Evolutionary conservation across 352 stramenopile genomes (phyloP).

Genomic region (Phytophthora citrophthora): DNA sequence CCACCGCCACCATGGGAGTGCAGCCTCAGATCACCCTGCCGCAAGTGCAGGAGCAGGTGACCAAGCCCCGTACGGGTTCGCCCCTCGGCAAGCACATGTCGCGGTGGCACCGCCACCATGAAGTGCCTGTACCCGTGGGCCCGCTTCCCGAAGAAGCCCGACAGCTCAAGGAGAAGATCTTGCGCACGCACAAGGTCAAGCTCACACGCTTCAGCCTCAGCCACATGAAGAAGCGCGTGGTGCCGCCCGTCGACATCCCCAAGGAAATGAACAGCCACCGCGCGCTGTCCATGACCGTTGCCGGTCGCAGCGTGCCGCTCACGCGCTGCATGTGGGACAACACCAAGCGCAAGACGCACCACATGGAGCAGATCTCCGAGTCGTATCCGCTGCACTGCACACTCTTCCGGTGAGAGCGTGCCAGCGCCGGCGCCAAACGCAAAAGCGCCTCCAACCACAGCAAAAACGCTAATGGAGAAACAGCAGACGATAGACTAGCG

Average conservation of each 20-base stretch:
- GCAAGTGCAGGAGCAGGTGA: constrained; percentile 35
- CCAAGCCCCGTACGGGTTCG: constrained; percentile 30
- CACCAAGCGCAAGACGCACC: constrained; percentile 44
- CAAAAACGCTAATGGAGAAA: constrained; percentile 1
- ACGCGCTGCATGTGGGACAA: constrained; percentile 54
- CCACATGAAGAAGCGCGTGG: constrained; percentile 60
- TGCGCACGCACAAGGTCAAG: constrained; percentile 49
- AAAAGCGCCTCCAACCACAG: not conserved
- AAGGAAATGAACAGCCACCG: constrained; percentile 50
- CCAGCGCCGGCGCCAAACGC: not conserved
- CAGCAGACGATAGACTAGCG: constrained; percentile 26
- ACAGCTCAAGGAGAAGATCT: constrained; percentile 60
- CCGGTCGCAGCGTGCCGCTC: constrained; percentile 51
- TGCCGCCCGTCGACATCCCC: constrained; percentile 51
- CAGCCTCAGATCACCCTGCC: constrained; percentile 38
- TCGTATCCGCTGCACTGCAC: constrained; percentile 47
- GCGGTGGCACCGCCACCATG: constrained; percentile 43
- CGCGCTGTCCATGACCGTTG: constrained; percentile 42
- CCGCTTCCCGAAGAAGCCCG: constrained; percentile 41
- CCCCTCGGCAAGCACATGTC: constrained; percentile 35
- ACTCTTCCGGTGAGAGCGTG: constrained; percentile 35
- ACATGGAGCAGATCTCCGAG: constrained; percentile 63
- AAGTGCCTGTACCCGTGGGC: constrained; percentile 17
- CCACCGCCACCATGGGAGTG: constrained; percentile 49
- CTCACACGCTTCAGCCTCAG: constrained; percentile 56